phyloP scores from a whole-genome alignment of 768 basidiomycete species.

The Pleurotus djamor region DNA sequence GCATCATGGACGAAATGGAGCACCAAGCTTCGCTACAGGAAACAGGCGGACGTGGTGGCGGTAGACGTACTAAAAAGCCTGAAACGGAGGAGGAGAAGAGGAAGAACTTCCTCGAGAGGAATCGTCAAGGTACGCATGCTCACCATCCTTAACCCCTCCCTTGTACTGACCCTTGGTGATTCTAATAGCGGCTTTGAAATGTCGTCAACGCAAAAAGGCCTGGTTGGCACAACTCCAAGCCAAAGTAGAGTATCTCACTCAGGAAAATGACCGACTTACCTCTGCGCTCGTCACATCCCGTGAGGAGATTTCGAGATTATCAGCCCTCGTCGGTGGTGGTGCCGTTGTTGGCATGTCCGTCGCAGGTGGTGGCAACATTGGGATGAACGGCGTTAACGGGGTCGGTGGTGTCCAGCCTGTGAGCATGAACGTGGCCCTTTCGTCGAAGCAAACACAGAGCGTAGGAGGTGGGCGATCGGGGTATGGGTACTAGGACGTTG shows the following conservation, averaged over 20 bases:
- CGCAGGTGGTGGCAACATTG: conserved; percentile 7
- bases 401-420: conserved; percentile 36
- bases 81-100: conserved; percentile 99
- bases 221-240: conserved; percentile 93
- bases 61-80: conserved; percentile 56
- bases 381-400: not conserved
- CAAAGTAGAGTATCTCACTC: conserved; percentile 88
- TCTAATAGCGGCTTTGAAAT: conserved; percentile 87
- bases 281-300: conserved; percentile 83
- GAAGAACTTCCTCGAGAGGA: conserved; percentile 94
- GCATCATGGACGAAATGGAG: conserved; percentile 27
- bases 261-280: conserved; percentile 94
- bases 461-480: conserved; percentile 7
- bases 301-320: conserved; percentile 88
- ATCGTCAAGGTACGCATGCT: conserved; percentile 73
- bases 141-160: not conserved
- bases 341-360: conserved; percentile 45
- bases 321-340: conserved; percentile 65
- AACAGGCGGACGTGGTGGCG: conserved; percentile 10
- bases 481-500: conserved; percentile 13
- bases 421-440: conserved; percentile 42
- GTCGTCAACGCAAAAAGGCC: conserved; percentile 98
- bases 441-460: conserved; percentile 16
- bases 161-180: conserved; percentile 7
- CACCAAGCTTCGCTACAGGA: conserved; percentile 12